A percentile compares a stretch with the other conserved stretches of the same genome.
Conservation (phyloP, 148 eudicot species). For the Simmondsia chinensis region DNA sequence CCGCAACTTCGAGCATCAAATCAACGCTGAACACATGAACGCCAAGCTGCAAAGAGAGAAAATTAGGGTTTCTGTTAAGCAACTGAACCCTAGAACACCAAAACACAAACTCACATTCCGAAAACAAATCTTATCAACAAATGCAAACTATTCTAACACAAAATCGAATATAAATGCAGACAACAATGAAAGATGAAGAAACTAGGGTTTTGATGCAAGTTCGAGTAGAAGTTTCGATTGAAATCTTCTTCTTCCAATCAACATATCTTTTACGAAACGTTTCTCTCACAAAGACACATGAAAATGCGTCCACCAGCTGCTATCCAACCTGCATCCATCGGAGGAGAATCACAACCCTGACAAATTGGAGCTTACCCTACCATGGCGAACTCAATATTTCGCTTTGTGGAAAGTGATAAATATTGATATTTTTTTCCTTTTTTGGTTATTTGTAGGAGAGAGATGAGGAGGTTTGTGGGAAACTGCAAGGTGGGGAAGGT, state of each 20-base stretch:
- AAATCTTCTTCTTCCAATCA: too few relatives aligned
- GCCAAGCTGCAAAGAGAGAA: too few relatives aligned
- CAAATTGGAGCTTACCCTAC: conserved; percentile 7
- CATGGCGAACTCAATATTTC: background rate
- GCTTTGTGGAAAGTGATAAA: background rate
- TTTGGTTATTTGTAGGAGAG: background rate
- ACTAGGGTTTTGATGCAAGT: too few relatives aligned
- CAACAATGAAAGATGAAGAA: background rate
- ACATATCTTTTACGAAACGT: too few relatives aligned
- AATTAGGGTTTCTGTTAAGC: too few relatives aligned
- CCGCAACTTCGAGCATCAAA: too few relatives aligned
- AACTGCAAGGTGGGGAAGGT: background rate
- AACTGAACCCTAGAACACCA: too few relatives aligned
- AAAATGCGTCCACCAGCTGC: conserved; percentile 6
- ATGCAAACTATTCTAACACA: background rate
- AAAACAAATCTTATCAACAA: background rate
- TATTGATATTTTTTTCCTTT: too few relatives aligned
- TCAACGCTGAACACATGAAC: too few relatives aligned
- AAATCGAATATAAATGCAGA: background rate
- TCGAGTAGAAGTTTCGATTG: too few relatives aligned
- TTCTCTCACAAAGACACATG: conserved; percentile 2
- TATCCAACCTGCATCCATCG: conserved; percentile 17
- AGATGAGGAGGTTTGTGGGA: background rate
- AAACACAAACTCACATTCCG: too few relatives aligned
- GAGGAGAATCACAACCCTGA: conserved; percentile 38